Percentiles rank a stretch among this genome's conserved stretches.
These are phyloP conservation scores for Cladorrhinum sp. DNA, from an alignment of 2,329 filamentous ascomycete species.

Conservation along the genomic window DNA sequence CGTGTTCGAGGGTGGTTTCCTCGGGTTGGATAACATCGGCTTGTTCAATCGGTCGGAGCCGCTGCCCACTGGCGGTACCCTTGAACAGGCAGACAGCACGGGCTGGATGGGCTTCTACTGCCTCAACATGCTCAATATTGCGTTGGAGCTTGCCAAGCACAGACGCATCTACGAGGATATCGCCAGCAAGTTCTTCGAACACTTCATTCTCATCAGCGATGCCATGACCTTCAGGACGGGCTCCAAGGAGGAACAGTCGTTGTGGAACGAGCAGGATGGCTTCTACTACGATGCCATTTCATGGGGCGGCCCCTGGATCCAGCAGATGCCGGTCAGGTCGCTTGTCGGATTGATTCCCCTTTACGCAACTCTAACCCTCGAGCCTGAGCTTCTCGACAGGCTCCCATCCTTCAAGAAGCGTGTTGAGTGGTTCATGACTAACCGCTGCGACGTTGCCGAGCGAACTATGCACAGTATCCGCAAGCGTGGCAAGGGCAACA, in stretches of 20 bases:
- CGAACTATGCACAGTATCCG: slow-evolving; percentile 93
- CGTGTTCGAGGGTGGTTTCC: slow-evolving; percentile 93
- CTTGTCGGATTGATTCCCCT: slow-evolving; percentile 91
- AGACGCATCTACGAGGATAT: slow-evolving; percentile 94
- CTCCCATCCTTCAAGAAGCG: slow-evolving; percentile 91
- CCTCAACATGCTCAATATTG: slow-evolving; percentile 94
- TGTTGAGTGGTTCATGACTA: slow-evolving; percentile 89
- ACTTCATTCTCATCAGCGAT: slow-evolving; percentile 96
- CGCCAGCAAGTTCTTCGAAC: slow-evolving; percentile 97
- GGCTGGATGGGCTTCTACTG: slow-evolving; percentile 99
- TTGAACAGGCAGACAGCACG: slow-evolving; percentile 96
- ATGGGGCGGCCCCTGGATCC: slow-evolving; percentile 88
- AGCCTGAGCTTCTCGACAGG: slow-evolving; percentile 89
- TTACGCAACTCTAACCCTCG: slow-evolving; percentile 86
- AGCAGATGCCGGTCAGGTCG: slow-evolving; percentile 88
- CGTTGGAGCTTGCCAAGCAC: slow-evolving; percentile 91
- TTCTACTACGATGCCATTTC: slow-evolving; percentile 99
- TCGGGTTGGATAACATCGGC: slow-evolving; percentile 95
- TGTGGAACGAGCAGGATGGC: slow-evolving; percentile 95
- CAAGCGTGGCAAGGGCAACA: slow-evolving; percentile 84
- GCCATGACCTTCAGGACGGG: slow-evolving; percentile 84
- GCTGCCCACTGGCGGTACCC: slow-evolving; percentile 83
- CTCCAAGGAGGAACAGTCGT: slow-evolving; percentile 69
- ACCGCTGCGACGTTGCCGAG: slow-evolving; percentile 81
- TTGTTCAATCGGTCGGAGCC: slow-evolving; percentile 96